Evolutionary conservation across 2,329 filamentous ascomycete genomes (phyloP).

Genomic region (Trichoderma harzianum): DNA sequence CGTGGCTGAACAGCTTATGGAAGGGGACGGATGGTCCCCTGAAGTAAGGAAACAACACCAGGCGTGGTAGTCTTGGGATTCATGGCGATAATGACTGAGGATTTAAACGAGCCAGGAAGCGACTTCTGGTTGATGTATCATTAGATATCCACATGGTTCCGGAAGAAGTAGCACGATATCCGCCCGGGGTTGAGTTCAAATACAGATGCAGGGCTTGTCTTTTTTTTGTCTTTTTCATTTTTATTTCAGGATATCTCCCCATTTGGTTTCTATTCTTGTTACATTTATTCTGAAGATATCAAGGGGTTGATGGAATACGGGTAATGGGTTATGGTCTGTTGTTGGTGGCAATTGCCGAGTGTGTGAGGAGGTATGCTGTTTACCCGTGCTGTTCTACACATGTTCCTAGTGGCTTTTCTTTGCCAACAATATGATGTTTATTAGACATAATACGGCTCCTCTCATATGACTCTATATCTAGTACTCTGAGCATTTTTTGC

Average conservation of each 20-base stretch:
- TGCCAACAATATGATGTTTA: neutral
- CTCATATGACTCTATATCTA: neutral
- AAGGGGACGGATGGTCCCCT: neutral
- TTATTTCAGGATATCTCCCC: neutral
- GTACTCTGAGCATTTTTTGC: neutral
- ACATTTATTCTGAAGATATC: neutral
- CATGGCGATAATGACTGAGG: constrained; percentile 1
- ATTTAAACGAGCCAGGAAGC: neutral
- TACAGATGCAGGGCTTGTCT: constrained; percentile 11
- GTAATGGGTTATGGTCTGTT: constrained; percentile 1
- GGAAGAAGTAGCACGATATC: constrained; percentile 13
- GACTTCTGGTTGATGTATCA: constrained; percentile 17
- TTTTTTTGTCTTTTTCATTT: neutral
- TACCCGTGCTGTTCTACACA: neutral
- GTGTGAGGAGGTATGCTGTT: neutral
- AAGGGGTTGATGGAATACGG: neutral
- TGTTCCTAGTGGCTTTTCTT: neutral
- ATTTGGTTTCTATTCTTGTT: neutral
- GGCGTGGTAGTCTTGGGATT: constrained; percentile 8
- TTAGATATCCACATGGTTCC: constrained; percentile 18
- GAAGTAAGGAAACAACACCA: neutral
- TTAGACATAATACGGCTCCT: neutral
- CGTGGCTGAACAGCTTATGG: constrained; percentile 1
- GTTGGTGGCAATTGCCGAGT: neutral
- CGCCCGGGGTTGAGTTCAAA: constrained; percentile 12